Conservation (phyloP, 192 early-diverging fungal genomes). For the Dispira simplex region DNA sequence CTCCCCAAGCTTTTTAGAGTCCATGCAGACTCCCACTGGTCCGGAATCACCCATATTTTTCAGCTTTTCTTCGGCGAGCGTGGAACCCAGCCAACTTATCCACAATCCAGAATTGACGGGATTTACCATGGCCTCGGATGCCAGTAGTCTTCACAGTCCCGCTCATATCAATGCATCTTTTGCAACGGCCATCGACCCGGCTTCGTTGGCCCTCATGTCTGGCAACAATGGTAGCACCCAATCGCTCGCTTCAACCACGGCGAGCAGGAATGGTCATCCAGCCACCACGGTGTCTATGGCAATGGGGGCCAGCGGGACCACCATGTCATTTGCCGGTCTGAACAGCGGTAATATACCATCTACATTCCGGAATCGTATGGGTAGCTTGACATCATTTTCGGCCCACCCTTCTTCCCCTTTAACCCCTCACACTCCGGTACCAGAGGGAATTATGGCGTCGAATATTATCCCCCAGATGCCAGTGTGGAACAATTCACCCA, state of each 20-base stretch:
- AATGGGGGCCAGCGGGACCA: not conserved
- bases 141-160: conserved; percentile 18
- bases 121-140: too few species aligned
- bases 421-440: conserved; percentile 3
- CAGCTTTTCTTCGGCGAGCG: conserved; percentile 13
- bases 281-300: too few species aligned
- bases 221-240: too few species aligned
- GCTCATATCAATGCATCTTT: conserved; percentile 17
- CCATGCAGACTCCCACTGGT: conserved; percentile 30
- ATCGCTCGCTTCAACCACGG: too few species aligned
- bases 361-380: conserved; percentile 12
- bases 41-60: conserved; percentile 4
- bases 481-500: not conserved
- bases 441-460: not conserved
- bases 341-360: conserved; percentile 4
- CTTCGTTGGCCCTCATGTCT: conserved; percentile 14
- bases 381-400: not conserved
- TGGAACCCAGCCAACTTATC: conserved; percentile 17
- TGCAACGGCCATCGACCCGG: conserved; percentile 18
- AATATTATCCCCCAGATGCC: conserved; percentile 4
- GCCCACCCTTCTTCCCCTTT: not conserved
- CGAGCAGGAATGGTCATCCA: too few species aligned
- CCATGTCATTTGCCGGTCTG: conserved; percentile 18
- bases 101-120: conserved; percentile 19
- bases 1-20: conserved; percentile 48